phyloP scores from a whole-genome alignment of 2,329 filamentous ascomycete species.

The Cryoendolithus antarcticus region DNA sequence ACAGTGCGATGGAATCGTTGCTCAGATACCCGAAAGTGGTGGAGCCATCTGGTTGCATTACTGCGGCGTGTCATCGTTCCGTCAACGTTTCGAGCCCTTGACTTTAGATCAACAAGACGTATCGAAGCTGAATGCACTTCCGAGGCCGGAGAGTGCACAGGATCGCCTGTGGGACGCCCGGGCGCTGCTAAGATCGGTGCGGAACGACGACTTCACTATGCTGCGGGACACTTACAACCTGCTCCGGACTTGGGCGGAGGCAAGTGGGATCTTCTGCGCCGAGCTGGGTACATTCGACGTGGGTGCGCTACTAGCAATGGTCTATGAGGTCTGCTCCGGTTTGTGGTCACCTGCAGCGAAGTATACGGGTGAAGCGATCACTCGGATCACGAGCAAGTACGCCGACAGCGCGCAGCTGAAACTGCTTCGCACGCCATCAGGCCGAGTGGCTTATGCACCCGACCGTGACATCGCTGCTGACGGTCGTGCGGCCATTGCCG shows the following conservation, averaged over 20 bases:
- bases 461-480: background rate
- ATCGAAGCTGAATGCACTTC: too few species aligned
- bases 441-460: background rate
- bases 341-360: too few species aligned
- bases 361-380: too few species aligned
- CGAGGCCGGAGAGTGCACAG: too few species aligned
- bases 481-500: background rate
- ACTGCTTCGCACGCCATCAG: background rate
- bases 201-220: too few species aligned
- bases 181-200: too few species aligned
- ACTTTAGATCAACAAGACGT: too few species aligned
- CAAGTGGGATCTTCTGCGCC: constrained; percentile 2
- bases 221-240: background rate
- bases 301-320: background rate
- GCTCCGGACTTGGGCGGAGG: constrained; percentile 3
- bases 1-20: constrained; percentile 1
- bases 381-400: too few species aligned
- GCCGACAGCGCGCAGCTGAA: too few species aligned
- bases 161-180: too few species aligned
- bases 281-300: constrained; percentile 1
- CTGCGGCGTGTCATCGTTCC: background rate
- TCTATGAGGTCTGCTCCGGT: too few species aligned
- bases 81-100: too few species aligned
- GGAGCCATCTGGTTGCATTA: constrained; percentile 3
- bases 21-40: background rate